Percentiles rank a stretch among this genome's conserved stretches.
Conservation (phyloP, 2,329 filamentous ascomycete genomes). For the Botrytis porri region DNA sequence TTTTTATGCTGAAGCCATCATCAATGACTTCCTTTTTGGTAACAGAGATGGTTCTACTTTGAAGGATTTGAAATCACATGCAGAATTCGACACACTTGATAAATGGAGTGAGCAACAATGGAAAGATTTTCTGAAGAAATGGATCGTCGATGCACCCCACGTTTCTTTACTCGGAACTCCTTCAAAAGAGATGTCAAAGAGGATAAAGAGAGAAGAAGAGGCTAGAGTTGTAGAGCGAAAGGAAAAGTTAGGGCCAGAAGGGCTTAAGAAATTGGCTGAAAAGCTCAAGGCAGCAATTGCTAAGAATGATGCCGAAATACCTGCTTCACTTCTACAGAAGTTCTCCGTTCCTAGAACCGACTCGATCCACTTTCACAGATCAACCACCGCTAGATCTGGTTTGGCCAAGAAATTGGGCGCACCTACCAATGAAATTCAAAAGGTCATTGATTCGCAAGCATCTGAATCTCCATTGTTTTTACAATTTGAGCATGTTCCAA, state of each 20-base stretch:
- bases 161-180: conserved; percentile 86
- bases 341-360: conserved; percentile 83
- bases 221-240: conserved; percentile 75
- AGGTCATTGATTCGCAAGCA: conserved; percentile 67
- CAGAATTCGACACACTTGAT: conserved; percentile 66
- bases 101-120: conserved; percentile 82
- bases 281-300: conserved; percentile 80
- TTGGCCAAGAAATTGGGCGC: conserved; percentile 68
- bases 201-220: conserved; percentile 78
- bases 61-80: conserved; percentile 53
- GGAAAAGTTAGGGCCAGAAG: conserved; percentile 74
- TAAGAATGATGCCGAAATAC: conserved; percentile 86
- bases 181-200: conserved; percentile 73
- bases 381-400: conserved; percentile 78
- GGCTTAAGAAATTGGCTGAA: conserved; percentile 69
- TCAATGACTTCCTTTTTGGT: conserved; percentile 90
- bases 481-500: conserved; percentile 94
- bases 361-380: conserved; percentile 93
- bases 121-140: conserved; percentile 76
- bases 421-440: conserved; percentile 67
- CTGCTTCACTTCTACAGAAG: conserved; percentile 71
- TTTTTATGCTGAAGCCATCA: conserved; percentile 81
- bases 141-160: conserved; percentile 81
- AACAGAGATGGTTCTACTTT: conserved; percentile 77
- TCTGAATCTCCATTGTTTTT: conserved; percentile 74